A percentile compares a stretch with the other conserved stretches of the same genome.
Conservation (phyloP, 345 rosid species). For the Eucalyptus pauciflora region DNA sequence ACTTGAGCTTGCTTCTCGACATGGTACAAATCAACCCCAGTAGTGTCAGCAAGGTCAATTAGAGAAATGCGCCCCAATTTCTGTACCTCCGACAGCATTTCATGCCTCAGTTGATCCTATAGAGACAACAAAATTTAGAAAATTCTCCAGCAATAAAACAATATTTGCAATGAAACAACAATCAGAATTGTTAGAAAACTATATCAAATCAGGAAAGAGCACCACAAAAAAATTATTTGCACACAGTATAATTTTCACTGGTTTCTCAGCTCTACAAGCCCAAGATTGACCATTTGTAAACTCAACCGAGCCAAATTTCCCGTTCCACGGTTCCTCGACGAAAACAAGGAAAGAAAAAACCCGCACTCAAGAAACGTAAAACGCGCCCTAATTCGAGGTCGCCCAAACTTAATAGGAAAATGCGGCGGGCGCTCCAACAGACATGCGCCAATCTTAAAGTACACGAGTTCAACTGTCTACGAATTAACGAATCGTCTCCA, state of each 20-base stretch:
- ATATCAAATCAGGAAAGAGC: not conserved
- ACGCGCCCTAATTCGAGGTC: not conserved
- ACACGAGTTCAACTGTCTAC: not conserved
- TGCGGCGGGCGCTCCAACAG: not conserved
- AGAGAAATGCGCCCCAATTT: slow-evolving; percentile 76
- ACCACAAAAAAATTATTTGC: not conserved
- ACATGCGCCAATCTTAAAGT: not conserved
- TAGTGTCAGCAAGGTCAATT: slow-evolving; percentile 78
- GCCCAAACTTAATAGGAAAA: not conserved
- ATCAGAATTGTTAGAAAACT: not conserved
- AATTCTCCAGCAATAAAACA: not conserved
- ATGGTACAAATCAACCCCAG: slow-evolving; percentile 82
- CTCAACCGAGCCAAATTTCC: not conserved
- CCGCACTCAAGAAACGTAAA: not conserved
- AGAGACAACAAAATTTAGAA: not conserved
- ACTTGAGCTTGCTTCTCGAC: slow-evolving; percentile 86
- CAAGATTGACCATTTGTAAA: not conserved
- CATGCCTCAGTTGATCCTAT: slow-evolving; percentile 81
- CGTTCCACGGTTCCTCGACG: not conserved
- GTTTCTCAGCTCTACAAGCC: not conserved
- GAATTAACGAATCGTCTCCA: not conserved
- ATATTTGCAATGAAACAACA: not conserved
- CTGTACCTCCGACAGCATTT: slow-evolving; percentile 46
- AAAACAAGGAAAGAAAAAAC: not conserved
- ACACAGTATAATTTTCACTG: not conserved